Conservation (phyloP, 352 stramenopile genomes). For the Globisporangium abappressorium region DNA sequence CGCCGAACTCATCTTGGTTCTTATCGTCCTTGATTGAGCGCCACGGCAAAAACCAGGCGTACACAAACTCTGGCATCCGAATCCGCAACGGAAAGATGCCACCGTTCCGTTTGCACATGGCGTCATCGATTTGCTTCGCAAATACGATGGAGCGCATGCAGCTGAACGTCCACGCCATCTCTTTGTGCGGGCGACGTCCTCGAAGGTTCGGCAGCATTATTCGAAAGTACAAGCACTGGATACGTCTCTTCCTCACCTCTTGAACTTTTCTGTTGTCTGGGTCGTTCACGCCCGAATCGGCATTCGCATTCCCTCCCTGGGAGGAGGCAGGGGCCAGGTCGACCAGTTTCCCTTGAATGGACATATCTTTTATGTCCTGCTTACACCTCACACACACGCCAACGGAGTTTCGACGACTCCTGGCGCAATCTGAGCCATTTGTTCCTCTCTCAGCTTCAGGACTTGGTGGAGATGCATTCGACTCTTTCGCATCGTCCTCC, state of each 20-base stretch:
- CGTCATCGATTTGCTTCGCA: constrained; percentile 84
- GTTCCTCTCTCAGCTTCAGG: background rate
- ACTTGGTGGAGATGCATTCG: background rate
- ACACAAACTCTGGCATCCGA: constrained; percentile 93
- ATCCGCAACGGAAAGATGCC: constrained; percentile 51
- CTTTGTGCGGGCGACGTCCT: constrained; percentile 70
- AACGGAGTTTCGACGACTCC: constrained; percentile 3
- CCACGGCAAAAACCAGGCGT: constrained; percentile 90
- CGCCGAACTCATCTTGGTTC: constrained; percentile 30
- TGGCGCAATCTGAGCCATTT: background rate
- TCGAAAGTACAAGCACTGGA: constrained; percentile 88
- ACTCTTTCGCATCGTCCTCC: constrained; percentile 12
- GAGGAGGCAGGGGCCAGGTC: constrained; percentile 1
- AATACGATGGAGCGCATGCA: constrained; percentile 90
- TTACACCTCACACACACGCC: constrained; percentile 63
- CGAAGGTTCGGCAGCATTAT: constrained; percentile 90
- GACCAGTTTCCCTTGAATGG: constrained; percentile 16
- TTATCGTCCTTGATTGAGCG: constrained; percentile 58
- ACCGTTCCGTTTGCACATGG: constrained; percentile 52
- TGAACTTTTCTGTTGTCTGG: constrained; percentile 11
- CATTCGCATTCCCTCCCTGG: background rate
- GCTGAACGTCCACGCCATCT: constrained; percentile 83
- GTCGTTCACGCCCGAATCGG: background rate
- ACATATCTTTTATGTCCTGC: constrained; percentile 38
- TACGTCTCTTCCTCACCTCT: constrained; percentile 33